Evolutionary conservation across 169 alveolate species (phyloP), one percentile per base, ranked within the genome.

Genomic region (Neospora caninum): DNA sequence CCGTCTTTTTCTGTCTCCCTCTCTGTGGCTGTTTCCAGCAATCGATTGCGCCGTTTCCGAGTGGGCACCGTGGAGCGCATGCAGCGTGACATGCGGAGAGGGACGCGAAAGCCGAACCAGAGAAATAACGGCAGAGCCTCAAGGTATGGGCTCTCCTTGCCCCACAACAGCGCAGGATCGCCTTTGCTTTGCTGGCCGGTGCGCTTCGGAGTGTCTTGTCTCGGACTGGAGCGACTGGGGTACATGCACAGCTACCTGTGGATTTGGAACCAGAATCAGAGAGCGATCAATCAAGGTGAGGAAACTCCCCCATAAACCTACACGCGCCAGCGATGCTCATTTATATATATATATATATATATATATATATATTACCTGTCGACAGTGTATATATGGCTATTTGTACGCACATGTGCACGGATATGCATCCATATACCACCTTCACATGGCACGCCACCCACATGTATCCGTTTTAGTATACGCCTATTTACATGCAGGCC

Each of bases 221-320:
- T 94, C 96, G 6, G 96, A 95, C 64, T 96, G 97, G 97, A 88
- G 97, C 69, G 95, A 82, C 53, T 96, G 97, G 97, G 80, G 94
- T 29, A 91, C 95, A 13, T 96, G 97, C 92, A 70, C 95, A 43
- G 96, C 96, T 27, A 83, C 95, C 43, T 96, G 97, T 67, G 97
- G 97, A 27, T 94, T 96, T 45, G 96, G 97, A 58, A 67, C 94
- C 36, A 88, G 91, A 27, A 45, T 1, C 39, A 53, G 97, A 41
- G 83, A 92, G 38, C 92, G 97, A 80, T n/a, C 64, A 0, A 45
- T 91, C 80, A 10, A 78, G 80, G 73, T 41, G 29, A 31, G 27
- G 16, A 49, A 49, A 49, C 58, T 7, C 13, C 58, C 58, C 4
- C 13, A 4, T 49, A 7, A 13, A 7, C 4, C 58, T 7, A 49